These are phyloP conservation scores for Lasiodiplodia sp. DNA, from an alignment of 2,329 filamentous ascomycete species.

Conservation along the genomic window DNA sequence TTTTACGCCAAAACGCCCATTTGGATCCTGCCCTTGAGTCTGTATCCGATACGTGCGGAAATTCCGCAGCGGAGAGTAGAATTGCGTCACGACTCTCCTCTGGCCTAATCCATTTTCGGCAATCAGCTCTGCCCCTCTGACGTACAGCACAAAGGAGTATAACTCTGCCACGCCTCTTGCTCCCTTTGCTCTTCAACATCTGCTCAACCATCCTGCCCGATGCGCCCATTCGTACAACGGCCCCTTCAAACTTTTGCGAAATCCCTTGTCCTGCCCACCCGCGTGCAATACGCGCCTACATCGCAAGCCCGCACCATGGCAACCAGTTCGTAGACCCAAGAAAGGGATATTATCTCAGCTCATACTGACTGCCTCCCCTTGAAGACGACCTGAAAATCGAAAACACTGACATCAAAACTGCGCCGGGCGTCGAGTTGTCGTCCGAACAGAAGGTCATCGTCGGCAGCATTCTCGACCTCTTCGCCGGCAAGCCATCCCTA, in stretches of 20 bases:
- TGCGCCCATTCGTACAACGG: neutral
- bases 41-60: slow-evolving; percentile 1
- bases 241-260: neutral
- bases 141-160: slow-evolving; percentile 11
- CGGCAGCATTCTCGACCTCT: slow-evolving; percentile 67
- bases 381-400: slow-evolving; percentile 54
- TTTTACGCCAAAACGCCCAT: neutral
- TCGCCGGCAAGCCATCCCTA: slow-evolving; percentile 65
- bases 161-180: neutral
- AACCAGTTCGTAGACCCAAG: slow-evolving; percentile 33
- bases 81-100: slow-evolving; percentile 29
- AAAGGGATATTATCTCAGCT: neutral
- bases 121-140: slow-evolving; percentile 22
- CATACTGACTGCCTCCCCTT: neutral
- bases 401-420: slow-evolving; percentile 62
- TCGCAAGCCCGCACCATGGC: slow-evolving; percentile 41
- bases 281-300: neutral
- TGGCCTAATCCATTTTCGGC: slow-evolving; percentile 14
- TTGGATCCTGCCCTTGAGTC: neutral
- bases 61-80: neutral
- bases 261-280: neutral
- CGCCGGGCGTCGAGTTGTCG: slow-evolving; percentile 59
- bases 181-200: neutral
- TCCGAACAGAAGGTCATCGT: slow-evolving; percentile 62
- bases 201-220: neutral